A percentile compares a stretch with the other conserved stretches of the same genome.
Conservation (phyloP, 176 grass and related monocot genomes). For the Guadua angustifolia region DNA sequence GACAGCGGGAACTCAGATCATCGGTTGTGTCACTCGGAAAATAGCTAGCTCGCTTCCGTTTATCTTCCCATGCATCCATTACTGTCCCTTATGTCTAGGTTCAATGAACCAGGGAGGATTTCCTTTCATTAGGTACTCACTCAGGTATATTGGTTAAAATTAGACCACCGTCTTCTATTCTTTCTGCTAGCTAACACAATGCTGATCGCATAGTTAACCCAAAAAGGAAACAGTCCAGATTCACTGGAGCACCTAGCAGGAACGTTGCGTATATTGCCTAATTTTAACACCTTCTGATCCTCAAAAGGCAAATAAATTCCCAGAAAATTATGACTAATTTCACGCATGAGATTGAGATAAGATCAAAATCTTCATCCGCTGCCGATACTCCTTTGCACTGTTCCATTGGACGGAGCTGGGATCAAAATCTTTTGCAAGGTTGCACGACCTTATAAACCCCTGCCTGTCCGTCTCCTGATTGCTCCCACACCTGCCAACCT, state of each 20-base stretch:
- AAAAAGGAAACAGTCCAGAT: slow-evolving; percentile 43
- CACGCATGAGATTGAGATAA: not conserved
- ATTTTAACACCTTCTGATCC: not conserved
- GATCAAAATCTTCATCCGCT: not conserved
- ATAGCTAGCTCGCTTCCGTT: not conserved
- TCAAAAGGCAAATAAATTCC: not conserved
- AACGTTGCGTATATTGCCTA: not conserved
- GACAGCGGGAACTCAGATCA: not conserved
- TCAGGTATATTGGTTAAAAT: slow-evolving; percentile 22
- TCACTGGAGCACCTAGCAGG: slow-evolving; percentile 9
- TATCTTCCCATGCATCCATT: not conserved
- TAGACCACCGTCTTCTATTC: slow-evolving; percentile 1
- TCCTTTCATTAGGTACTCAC: not conserved
- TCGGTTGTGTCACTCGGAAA: not conserved
- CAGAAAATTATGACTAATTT: not conserved
- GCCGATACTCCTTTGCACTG: not conserved
- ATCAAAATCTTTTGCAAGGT: not conserved
- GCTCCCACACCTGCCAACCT: not conserved
- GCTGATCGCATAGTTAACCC: not conserved
- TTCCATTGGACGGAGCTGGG: not conserved
- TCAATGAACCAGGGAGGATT: slow-evolving; percentile 39
- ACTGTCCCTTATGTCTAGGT: slow-evolving; percentile 37
- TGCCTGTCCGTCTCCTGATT: slow-evolving; percentile 3
- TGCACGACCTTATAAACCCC: slow-evolving; percentile 39
- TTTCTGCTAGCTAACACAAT: slow-evolving; percentile 4